phyloP scores from a whole-genome alignment of 2,329 filamentous ascomycete genomes.

The Colletotrichum magnum region DNA sequence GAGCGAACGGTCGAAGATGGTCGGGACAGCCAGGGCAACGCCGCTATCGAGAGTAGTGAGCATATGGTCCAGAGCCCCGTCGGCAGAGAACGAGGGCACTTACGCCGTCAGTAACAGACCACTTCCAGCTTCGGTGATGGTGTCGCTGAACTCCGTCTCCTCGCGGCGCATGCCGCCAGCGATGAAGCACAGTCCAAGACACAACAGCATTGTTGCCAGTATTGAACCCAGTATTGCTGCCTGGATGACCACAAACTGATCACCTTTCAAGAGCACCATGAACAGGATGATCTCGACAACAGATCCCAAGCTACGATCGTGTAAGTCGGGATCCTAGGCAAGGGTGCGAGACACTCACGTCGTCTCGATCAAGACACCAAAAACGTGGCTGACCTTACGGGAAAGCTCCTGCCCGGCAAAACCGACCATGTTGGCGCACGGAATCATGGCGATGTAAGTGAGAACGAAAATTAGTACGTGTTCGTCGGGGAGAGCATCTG shows the following conservation, averaged over 20 bases:
- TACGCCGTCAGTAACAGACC: conserved; percentile 84
- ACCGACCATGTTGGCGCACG: conserved; percentile 81
- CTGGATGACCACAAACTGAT: conserved; percentile 79
- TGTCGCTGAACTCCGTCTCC: conserved; percentile 80
- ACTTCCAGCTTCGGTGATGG: conserved; percentile 83
- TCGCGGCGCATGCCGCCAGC: conserved; percentile 78
- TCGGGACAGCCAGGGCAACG: conserved; percentile 59
- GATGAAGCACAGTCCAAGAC: conserved; percentile 85
- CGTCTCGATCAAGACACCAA: conserved; percentile 74
- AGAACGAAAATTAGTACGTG: conserved; percentile 77
- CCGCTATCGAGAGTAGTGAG: conserved; percentile 46
- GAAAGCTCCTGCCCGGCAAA: conserved; percentile 75
- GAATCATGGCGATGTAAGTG: conserved; percentile 84
- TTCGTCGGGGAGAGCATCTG: conserved; percentile 53
- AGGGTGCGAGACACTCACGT: conserved; percentile 54
- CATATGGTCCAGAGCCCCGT: conserved; percentile 28
- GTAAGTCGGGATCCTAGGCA: conserved; percentile 44
- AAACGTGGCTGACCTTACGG: conserved; percentile 81
- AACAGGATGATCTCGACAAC: conserved; percentile 88
- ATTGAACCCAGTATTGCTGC: conserved; percentile 89
- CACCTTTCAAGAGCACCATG: conserved; percentile 75
- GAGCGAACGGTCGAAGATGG: conserved; percentile 68
- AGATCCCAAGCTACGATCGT: conserved; percentile 69
- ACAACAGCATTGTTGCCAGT: conserved; percentile 84
- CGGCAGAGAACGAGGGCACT: conserved; percentile 53